Percentiles rank a stretch among this genome's conserved stretches.
These are phyloP conservation scores for Saccharomyces mikatae DNA, from an alignment of 805 yeast genomes.

Conservation along the genomic window DNA sequence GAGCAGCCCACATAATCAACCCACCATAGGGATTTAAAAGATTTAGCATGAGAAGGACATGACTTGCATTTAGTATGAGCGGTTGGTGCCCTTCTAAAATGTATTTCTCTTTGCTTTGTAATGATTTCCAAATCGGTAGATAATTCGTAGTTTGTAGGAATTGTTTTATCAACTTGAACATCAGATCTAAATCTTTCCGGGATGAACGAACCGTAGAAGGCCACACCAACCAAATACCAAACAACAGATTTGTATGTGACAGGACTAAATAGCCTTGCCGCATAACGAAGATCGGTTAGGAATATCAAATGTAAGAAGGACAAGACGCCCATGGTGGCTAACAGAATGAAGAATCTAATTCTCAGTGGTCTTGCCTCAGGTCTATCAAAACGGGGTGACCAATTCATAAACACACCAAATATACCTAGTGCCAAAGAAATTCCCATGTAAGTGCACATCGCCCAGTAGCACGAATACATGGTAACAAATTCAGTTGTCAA, in stretches of 20 bases:
- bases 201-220: constrained; percentile 76
- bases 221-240: constrained; percentile 76
- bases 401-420: constrained; percentile 69
- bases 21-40: constrained; percentile 68
- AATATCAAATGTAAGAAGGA: constrained; percentile 48
- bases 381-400: constrained; percentile 87
- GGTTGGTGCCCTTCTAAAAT: constrained; percentile 38
- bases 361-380: constrained; percentile 78
- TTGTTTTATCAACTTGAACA: constrained; percentile 42
- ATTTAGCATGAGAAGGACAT: constrained; percentile 21
- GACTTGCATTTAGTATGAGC: constrained; percentile 15
- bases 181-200: constrained; percentile 86
- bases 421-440: constrained; percentile 61
- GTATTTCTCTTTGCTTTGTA: constrained; percentile 26
- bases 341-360: constrained; percentile 68
- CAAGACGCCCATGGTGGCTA: constrained; percentile 67
- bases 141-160: constrained; percentile 32
- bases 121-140: constrained; percentile 26
- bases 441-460: constrained; percentile 38
- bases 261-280: constrained; percentile 56
- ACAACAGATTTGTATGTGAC: constrained; percentile 54
- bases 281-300: constrained; percentile 46
- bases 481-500: constrained; percentile 79
- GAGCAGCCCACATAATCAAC: constrained; percentile 66
- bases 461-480: constrained; percentile 35